Evolutionary conservation across 495 filamentous ascomycete species (phyloP).

Genomic region (Bacidia rubella): DNA sequence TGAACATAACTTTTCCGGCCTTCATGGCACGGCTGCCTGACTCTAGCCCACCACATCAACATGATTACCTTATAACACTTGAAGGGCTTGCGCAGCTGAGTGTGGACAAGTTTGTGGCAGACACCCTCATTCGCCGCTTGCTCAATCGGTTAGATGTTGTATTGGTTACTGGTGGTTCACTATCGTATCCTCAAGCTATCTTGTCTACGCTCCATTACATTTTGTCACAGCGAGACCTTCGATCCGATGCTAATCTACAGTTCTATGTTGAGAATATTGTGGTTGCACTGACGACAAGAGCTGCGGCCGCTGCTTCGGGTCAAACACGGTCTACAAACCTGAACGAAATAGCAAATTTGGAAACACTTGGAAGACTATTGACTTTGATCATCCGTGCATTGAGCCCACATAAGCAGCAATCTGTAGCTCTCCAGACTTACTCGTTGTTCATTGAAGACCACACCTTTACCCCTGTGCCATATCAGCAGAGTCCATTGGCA

Average conservation of each 20-base stretch:
- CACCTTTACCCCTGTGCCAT: slow-evolving; percentile 29
- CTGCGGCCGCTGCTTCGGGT: slow-evolving; percentile 28
- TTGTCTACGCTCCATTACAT: slow-evolving; percentile 53
- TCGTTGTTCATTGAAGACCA: slow-evolving; percentile 35
- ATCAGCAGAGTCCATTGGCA: slow-evolving; percentile 22
- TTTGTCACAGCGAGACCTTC: slow-evolving; percentile 40
- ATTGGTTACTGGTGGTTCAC: slow-evolving; percentile 39
- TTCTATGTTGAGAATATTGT: slow-evolving; percentile 50
- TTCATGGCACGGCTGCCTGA: slow-evolving; percentile 62
- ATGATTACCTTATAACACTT: slow-evolving; percentile 41
- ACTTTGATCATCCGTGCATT: slow-evolving; percentile 47
- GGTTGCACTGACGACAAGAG: slow-evolving; percentile 34
- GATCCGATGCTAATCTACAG: slow-evolving; percentile 34
- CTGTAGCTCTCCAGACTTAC: slow-evolving; percentile 42
- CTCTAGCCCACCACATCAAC: slow-evolving; percentile 25
- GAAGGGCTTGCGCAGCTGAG: slow-evolving; percentile 58
- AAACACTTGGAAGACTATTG: slow-evolving; percentile 49
- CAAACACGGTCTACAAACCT: slow-evolving; percentile 32
- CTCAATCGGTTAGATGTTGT: slow-evolving; percentile 51
- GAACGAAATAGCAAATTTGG: slow-evolving; percentile 40
- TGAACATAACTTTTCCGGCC: slow-evolving; percentile 58
- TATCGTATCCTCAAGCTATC: slow-evolving; percentile 43
- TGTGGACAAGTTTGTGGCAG: slow-evolving; percentile 50
- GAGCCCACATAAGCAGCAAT: slow-evolving; percentile 37
- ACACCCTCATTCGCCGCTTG: slow-evolving; percentile 52